These are phyloP conservation scores for Curvularia eragrostidis DNA, from an alignment of 2,329 filamentous ascomycete species.

Conservation along the genomic window DNA sequence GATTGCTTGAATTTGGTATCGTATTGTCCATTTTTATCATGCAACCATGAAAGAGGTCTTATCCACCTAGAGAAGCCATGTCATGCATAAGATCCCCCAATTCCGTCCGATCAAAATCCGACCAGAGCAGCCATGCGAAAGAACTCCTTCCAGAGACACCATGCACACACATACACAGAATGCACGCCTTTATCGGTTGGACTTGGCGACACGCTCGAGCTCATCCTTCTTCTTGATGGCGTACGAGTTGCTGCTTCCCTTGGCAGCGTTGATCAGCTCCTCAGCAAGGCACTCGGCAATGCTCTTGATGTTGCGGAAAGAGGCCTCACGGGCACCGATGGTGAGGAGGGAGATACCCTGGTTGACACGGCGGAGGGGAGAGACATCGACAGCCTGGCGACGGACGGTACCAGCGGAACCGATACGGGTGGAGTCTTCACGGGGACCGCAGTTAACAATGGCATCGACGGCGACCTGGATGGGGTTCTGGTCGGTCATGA, in stretches of 20 bases:
- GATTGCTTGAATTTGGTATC: slow-evolving; percentile 21
- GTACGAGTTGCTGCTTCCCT: slow-evolving; percentile 99
- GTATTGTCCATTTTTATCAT: slow-evolving; percentile 49
- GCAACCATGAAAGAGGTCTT: slow-evolving; percentile 50
- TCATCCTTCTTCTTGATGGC: slow-evolving; percentile 99
- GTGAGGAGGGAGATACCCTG: slow-evolving; percentile 99
- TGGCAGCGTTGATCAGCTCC: slow-evolving; percentile 99
- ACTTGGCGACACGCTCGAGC: slow-evolving; percentile 99
- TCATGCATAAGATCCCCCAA: slow-evolving; percentile 48
- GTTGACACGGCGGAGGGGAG: slow-evolving; percentile 98
- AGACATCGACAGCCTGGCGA: slow-evolving; percentile 99
- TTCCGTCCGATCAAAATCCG: slow-evolving; percentile 38
- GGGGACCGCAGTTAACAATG: slow-evolving; percentile 99
- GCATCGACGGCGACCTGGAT: slow-evolving; percentile 99
- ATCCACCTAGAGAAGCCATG: slow-evolving; percentile 49
- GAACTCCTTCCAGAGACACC: slow-evolving; percentile 47
- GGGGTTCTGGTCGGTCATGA: slow-evolving; percentile 99
- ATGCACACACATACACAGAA: slow-evolving; percentile 33
- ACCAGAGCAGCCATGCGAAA: slow-evolving; percentile 39
- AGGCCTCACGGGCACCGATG: slow-evolving; percentile 97
- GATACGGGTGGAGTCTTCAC: slow-evolving; percentile 99
- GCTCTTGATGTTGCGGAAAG: slow-evolving; percentile 99
- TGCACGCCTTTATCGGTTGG: slow-evolving; percentile 86
- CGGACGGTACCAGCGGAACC: slow-evolving; percentile 99
- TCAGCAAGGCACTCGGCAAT: slow-evolving; percentile 99